A percentile compares a stretch with the other conserved stretches of the same genome.
Conservation (phyloP, 1,284 basidiomycete species). For the Naganishia liquefaciens region DNA sequence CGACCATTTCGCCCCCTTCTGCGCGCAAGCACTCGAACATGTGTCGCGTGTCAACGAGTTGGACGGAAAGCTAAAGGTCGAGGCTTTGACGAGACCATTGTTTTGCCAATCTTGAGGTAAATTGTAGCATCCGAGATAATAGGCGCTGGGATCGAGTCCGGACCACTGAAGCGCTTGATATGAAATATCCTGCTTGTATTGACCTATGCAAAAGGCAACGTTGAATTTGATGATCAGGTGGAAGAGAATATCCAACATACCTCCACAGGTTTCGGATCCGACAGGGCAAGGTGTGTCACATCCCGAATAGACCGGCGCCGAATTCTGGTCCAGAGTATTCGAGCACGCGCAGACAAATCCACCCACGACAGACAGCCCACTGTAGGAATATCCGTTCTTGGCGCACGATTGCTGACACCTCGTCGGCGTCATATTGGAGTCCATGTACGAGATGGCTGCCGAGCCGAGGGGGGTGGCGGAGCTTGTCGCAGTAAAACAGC, state of each 20-base stretch:
- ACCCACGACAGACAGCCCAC: not conserved
- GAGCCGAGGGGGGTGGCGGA: not conserved
- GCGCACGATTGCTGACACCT: conserved; percentile 6
- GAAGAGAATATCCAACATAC: not conserved
- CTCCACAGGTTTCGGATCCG: conserved; percentile 16
- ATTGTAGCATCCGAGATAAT: conserved; percentile 4
- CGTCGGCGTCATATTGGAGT: conserved; percentile 3
- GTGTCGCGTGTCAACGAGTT: conserved; percentile 34
- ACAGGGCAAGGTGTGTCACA: not conserved
- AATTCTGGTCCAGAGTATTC: not conserved
- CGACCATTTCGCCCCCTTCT: conserved; percentile 33
- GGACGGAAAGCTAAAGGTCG: conserved; percentile 32
- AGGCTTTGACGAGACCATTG: not conserved
- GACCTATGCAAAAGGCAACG: not conserved
- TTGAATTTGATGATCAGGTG: not conserved
- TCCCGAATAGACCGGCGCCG: not conserved
- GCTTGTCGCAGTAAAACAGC: conserved; percentile 33
- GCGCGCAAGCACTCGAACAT: conserved; percentile 35
- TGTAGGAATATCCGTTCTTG: not conserved
- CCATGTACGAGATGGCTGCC: conserved; percentile 2
- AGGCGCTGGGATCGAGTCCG: not conserved
- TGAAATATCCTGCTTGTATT: not conserved
- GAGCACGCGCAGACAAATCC: not conserved
- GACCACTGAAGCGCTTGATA: not conserved
- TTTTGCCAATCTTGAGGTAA: not conserved